Base-by-base conservation (phyloP, 1,284 basidiomycete genomes). In the Cystobasidium pallidum region DNA sequence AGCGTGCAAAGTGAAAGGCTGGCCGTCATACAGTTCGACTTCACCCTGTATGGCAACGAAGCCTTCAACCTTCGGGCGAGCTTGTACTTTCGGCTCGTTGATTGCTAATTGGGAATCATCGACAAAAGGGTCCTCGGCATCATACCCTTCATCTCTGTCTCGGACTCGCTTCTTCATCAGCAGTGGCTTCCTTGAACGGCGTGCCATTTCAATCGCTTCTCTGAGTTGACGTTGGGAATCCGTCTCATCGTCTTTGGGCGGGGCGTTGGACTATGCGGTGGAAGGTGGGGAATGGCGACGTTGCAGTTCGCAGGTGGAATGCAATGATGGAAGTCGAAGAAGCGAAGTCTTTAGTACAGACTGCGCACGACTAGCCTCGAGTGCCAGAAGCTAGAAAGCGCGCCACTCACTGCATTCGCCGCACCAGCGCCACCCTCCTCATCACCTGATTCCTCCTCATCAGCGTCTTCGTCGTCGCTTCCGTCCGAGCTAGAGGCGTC, bases 101-200 rank as follows among this genome's bases (percentile, higher is more conserved):
- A 94, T 84, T 24, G 87, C 88, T 67, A 96, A 85, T 80, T 99
- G 94, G 0, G 92, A 92, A 82, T 99, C 95, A 84, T 99, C 95
- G 78, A 99, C 97, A 82, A 98, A 98, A 0, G 92, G 91, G 82
- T 99, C 95, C 0, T 86, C 84, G 21, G 89, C 84, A 82, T 99
- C 94, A 83, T 99, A 99, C 24, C 81, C 81, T 58, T 81, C 82
- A 34, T 76, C 76, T 39, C 79, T 77, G 28, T 70, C 73, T 39
- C 28, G n/a, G 2, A 74, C 45, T 3, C 67, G 66, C 62, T 68
- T 68, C 41, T 63, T 52, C 39, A 26, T 34, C 13, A 63, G 34
- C 19, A 64, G 41, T 6, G 47, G 52, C 41, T 55, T 58, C 47
- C 58, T 49, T 24, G 21, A 36, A 39, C 51, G 45, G 21, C 61